Evolutionary conservation across 306 rosid species (phyloP).

Genomic region (Castanea crenata): DNA sequence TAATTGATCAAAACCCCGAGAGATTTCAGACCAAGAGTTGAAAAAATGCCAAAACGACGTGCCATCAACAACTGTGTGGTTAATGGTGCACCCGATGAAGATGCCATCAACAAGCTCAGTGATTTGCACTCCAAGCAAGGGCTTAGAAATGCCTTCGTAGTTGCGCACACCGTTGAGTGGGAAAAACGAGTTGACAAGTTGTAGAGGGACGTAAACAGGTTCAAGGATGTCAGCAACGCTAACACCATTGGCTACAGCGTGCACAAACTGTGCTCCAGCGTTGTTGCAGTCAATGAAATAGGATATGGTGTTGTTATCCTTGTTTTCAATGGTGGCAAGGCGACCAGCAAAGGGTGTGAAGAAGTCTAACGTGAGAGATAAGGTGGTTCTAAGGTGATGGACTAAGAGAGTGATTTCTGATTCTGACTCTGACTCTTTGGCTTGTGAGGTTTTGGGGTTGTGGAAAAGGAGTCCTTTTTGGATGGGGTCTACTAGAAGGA

Average conservation of each 20-base stretch:
- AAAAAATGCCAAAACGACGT: neutral
- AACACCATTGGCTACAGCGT: neutral
- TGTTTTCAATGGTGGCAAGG: conserved; percentile 2
- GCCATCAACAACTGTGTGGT: neutral
- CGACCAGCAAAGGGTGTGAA: neutral
- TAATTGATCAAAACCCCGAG: neutral
- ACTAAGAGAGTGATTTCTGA: neutral
- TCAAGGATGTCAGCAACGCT: neutral
- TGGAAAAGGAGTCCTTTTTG: neutral
- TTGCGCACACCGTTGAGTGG: neutral
- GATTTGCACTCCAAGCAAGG: neutral
- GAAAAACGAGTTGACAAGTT: neutral
- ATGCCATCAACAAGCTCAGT: neutral
- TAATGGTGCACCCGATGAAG: neutral
- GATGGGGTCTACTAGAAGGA: neutral
- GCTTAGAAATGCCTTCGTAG: neutral
- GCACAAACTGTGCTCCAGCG: neutral
- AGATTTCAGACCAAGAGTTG: neutral
- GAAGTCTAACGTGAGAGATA: neutral
- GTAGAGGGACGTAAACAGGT: neutral
- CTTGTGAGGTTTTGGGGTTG: neutral
- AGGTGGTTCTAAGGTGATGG: neutral
- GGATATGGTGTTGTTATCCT: neutral
- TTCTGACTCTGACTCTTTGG: neutral
- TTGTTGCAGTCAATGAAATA: neutral